Evolutionary conservation across 805 yeast genomes (phyloP).

Genomic region (Teunomyces barrocoloradensis): DNA sequence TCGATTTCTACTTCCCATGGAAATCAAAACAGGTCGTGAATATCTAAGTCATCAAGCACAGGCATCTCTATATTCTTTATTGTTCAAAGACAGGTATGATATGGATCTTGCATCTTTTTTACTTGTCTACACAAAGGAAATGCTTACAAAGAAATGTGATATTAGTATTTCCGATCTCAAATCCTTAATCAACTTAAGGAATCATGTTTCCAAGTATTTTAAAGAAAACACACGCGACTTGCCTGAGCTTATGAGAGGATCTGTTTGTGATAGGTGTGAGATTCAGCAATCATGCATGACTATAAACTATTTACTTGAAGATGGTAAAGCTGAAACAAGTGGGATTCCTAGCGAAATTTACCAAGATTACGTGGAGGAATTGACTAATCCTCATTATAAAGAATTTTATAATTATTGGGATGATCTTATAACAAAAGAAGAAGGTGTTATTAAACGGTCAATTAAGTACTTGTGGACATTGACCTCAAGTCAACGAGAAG

Average conservation of each 20-base stretch:
- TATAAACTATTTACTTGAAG: constrained; percentile 55
- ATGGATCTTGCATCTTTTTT: constrained; percentile 62
- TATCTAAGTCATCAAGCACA: constrained; percentile 79
- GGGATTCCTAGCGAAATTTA: constrained; percentile 52
- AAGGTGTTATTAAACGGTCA: constrained; percentile 48
- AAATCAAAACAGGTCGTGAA: constrained; percentile 81
- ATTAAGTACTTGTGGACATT: constrained; percentile 70
- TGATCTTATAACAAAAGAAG: constrained; percentile 68
- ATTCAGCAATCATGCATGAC: constrained; percentile 62
- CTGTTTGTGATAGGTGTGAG: constrained; percentile 62
- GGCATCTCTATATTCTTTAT: constrained; percentile 73
- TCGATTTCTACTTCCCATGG: constrained; percentile 72
- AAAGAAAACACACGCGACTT: constrained; percentile 48
- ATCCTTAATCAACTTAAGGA: constrained; percentile 69
- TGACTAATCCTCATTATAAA: constrained; percentile 41
- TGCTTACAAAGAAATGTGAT: constrained; percentile 53
- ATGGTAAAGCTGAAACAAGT: constrained; percentile 52
- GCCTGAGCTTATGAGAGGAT: constrained; percentile 53
- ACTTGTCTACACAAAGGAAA: constrained; percentile 69
- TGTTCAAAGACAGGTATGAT: constrained; percentile 78
- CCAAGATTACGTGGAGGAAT: constrained; percentile 49
- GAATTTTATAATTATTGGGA: constrained; percentile 75
- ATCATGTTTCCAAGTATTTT: constrained; percentile 59
- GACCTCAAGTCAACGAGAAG: constrained; percentile 58
- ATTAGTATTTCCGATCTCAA: constrained; percentile 56